Evolutionary conservation across 208 protist species (phyloP), one percentile per base, ranked within the genome.

Genomic region (Wallacemonas sp.): DNA sequence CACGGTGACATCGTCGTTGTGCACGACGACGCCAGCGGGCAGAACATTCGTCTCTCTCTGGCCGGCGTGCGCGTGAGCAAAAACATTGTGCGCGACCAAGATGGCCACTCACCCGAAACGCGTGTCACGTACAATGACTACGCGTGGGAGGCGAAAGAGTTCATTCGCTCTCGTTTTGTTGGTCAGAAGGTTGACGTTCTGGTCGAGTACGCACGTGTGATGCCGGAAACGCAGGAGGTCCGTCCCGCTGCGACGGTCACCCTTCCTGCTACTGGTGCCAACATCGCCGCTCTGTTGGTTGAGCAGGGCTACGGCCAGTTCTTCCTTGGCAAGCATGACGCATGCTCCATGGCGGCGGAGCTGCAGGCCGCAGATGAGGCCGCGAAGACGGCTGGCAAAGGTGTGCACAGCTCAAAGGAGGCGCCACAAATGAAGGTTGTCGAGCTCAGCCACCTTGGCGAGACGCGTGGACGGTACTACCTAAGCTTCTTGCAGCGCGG

Each of bases 401-500:
- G 88, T 24, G 41, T 89, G 2, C 82, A 93, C 68, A 66, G 74
- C 34, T 38, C 12, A 5, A 42, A 68, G 28, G 75, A 54, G 15
- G 59, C 24, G 15, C 72, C 74, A n/a, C 69, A 70, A 46, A 70
- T 80, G 65, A 92, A 77, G 63, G 53, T 94, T 30, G 66, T 93
- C 3, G 91, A 96, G 77, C 73, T 96, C 30, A 87, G 77, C 72
- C 88, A 81, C 63, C 79, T 96, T 24, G 88, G 88, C 38, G 87
- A 86, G 61, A 80, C 77, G 31, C 79, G 84, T 53, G 80, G 78
- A 26, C 84, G 83, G 61, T 91, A 95, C 72, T 96, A 95, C 71
- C 77, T 95, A 26, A 91, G 81, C 66, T 96, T 94, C 59, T 78
- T 96, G 1, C 91, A 95, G 73, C 79, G 84, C 38, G 91, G 88